A percentile compares a stretch with the other conserved stretches of the same genome.
phyloP scores from a whole-genome alignment of 2,329 filamentous ascomycete genomes.

The Aspergillus tamarii region DNA sequence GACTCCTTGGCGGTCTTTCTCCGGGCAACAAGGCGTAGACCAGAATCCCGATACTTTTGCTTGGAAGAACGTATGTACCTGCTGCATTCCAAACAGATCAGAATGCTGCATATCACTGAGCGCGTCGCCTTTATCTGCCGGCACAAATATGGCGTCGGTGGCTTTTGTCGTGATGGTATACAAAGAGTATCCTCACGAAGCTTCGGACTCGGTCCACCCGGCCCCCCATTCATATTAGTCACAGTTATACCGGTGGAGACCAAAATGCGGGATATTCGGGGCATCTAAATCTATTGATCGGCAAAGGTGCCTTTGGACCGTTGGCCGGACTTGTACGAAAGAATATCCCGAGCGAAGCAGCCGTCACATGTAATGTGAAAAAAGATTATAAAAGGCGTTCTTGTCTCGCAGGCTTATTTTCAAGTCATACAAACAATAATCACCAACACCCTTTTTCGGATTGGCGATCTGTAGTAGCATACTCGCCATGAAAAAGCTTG shows the following conservation, averaged over 20 bases:
- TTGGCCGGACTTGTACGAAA: neutral
- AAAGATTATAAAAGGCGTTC: neutral
- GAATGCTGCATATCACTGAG: too few relatives aligned
- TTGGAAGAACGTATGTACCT: neutral
- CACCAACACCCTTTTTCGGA: neutral
- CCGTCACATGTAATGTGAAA: neutral
- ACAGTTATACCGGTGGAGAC: neutral
- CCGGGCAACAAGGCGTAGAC: neutral
- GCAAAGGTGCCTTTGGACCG: neutral
- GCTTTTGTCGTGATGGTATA: neutral
- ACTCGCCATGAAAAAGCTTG: slow-evolving; percentile 1
- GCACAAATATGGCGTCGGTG: neutral
- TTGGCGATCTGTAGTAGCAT: neutral
- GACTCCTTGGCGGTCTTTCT: neutral
- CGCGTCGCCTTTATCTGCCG: too few relatives aligned
- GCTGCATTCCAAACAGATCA: neutral
- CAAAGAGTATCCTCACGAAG: neutral
- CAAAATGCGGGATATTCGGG: slow-evolving; percentile 3
- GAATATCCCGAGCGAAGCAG: neutral
- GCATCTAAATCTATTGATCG: neutral
- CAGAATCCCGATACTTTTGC: neutral
- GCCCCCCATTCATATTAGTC: slow-evolving; percentile 2
- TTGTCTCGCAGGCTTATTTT: neutral
- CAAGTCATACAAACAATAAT: neutral
- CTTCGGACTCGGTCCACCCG: neutral